Percentiles rank a stretch among this genome's conserved stretches.
phyloP scores from a whole-genome alignment of 805 yeast genomes.

The Spathaspora gorwiae region DNA sequence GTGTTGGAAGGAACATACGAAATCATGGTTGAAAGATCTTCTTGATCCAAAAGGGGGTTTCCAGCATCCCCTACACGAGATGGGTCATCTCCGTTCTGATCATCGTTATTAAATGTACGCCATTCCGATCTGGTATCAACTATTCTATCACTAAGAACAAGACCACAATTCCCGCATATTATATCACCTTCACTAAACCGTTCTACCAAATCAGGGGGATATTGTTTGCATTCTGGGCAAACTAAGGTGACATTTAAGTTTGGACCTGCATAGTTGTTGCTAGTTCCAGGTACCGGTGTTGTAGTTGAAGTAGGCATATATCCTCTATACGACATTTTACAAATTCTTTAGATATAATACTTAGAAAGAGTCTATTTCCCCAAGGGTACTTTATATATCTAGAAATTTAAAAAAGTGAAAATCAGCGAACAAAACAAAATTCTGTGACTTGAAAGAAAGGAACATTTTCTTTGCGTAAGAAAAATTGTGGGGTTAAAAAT shows the following conservation, averaged over 20 bases:
- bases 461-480: no score
- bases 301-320: neutral
- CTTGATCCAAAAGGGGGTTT: slow-evolving; percentile 87
- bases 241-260: slow-evolving; percentile 83
- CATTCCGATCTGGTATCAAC: slow-evolving; percentile 96
- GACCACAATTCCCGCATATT: slow-evolving; percentile 93
- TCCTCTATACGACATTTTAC: neutral
- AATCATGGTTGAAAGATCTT: slow-evolving; percentile 87
- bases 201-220: slow-evolving; percentile 92
- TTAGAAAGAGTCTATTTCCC: no score
- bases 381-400: no score
- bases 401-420: no score
- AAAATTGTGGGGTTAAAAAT: no score
- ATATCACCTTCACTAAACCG: slow-evolving; percentile 95
- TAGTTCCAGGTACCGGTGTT: neutral
- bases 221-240: slow-evolving; percentile 93
- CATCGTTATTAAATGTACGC: slow-evolving; percentile 97
- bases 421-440: no score
- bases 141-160: slow-evolving; percentile 84
- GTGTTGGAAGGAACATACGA: slow-evolving; percentile 56
- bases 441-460: no score
- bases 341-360: no score
- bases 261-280: slow-evolving; percentile 44
- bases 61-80: slow-evolving; percentile 98
- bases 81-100: slow-evolving; percentile 96